phyloP scores from a whole-genome alignment of 441 rosid genomes.

The Francoa sonchifolia region DNA sequence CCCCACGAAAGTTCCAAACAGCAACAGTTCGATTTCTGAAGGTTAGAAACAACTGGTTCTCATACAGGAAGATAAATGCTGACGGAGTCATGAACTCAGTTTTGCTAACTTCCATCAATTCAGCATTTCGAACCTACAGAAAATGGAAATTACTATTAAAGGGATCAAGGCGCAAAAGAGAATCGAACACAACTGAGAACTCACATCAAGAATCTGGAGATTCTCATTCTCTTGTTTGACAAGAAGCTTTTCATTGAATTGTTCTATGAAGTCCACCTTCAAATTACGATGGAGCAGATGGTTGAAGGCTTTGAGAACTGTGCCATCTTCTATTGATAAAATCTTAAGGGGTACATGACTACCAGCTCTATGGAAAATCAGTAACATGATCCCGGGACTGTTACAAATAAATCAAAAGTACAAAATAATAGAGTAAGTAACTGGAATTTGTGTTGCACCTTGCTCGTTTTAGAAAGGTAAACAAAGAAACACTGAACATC shows the following conservation, averaged over 20 bases:
- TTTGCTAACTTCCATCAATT: slow-evolving; percentile 53
- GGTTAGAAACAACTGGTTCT: slow-evolving; percentile 66
- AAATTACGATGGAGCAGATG: slow-evolving; percentile 76
- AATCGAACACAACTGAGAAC: slow-evolving; percentile 10
- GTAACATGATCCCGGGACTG: slow-evolving; percentile 78
- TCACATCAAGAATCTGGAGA: slow-evolving; percentile 76
- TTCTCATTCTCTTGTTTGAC: slow-evolving; percentile 83
- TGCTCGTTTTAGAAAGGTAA: no score
- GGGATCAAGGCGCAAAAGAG: slow-evolving; percentile 3
- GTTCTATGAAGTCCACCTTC: slow-evolving; percentile 81
- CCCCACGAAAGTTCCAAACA: slow-evolving; percentile 87
- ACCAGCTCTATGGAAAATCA: slow-evolving; percentile 50
- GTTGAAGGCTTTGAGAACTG: slow-evolving; percentile 57
- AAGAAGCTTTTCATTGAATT: slow-evolving; percentile 80
- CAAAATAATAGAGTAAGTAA: no score
- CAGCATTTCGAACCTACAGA: slow-evolving; percentile 52
- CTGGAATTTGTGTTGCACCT: neutral
- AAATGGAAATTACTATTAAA: slow-evolving; percentile 2
- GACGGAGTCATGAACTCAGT: slow-evolving; percentile 68
- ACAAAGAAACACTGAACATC: no score
- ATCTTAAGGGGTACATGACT: slow-evolving; percentile 64
- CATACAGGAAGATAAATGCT: slow-evolving; percentile 65
- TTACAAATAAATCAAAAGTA: slow-evolving; percentile 7
- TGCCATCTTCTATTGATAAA: slow-evolving; percentile 76
- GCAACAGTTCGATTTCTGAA: slow-evolving; percentile 69